Evolutionary conservation across 2,329 filamentous ascomycete genomes (phyloP), one percentile per base, ranked within the genome.

Genomic region (Fusarium falciforme): DNA sequence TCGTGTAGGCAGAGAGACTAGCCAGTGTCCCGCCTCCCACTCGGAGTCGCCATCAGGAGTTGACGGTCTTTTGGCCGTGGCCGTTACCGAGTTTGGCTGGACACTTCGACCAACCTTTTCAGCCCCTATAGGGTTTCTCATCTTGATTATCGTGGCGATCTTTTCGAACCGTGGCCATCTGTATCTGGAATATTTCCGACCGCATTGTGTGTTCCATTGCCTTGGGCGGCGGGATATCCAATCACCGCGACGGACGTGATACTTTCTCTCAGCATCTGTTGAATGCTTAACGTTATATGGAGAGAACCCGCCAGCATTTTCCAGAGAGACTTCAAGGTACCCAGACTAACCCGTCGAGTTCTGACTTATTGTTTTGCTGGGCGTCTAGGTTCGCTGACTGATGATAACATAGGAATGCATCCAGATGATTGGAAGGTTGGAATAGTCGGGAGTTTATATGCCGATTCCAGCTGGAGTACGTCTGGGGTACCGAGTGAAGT

Each of bases 1-100:
- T 63, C 10, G 69, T 66, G 44, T 78, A 77, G 49, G 42, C 16
- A 40, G 35, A 20, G 25, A 42, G 29, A 31, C n/a, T 22, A 47
- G 16, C 40, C 20, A 22, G n/a, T 31, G 11, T 17, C 27, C 20
- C 25, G 16, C 42, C 27, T 52, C 55, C 17, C 11, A 52, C 47
- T 20, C 29, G 31, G 6, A 52, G 47, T 52, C 27, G 12, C 17
- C 10, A n/a, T n/a, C 17, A 29, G 27, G 17, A 20, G 47, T 20
- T 31, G 47, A 52, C 11, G 17, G 16, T 52, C 44, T 49, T 49
- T 25, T 49, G 25, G 25, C 11, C 25, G 25, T 49, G 25, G 16
- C 25, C 16, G 25, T 49, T 49, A 49, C 25, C 47, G 27, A 31
- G 27, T 52, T 52, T 31, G 47, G 27, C 47, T 52, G 27, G 17